Evolutionary conservation across 163 green algal species (phyloP).

Genomic region (Prototheca cutis): DNA sequence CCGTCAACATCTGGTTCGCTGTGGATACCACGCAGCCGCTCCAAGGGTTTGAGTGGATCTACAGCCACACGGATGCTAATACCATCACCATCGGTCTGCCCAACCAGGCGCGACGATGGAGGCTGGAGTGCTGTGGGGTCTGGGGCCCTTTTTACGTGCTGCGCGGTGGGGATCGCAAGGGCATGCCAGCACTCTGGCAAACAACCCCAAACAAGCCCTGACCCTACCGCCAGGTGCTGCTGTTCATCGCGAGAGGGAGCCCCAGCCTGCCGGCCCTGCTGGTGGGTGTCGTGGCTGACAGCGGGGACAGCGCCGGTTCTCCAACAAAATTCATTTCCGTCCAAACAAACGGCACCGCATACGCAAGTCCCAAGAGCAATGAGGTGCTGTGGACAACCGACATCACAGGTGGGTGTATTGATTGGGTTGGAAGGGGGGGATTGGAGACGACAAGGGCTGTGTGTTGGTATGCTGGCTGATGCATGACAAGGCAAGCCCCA

Average conservation of each 20-base stretch:
- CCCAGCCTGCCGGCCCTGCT: neutral
- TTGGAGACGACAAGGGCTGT: neutral
- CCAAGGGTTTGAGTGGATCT: neutral
- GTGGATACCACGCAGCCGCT: neutral
- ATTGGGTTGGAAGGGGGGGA: neutral
- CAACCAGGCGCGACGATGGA: neutral
- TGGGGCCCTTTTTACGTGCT: neutral
- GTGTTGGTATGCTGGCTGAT: neutral
- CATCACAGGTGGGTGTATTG: neutral
- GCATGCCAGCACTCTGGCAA: neutral
- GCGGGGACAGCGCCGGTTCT: neutral
- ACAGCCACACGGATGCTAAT: neutral
- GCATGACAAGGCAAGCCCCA: neutral
- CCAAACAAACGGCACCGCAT: neutral
- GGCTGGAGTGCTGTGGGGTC: neutral
- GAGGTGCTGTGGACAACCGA: neutral
- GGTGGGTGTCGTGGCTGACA: neutral
- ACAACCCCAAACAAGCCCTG: neutral
- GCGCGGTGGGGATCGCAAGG: neutral
- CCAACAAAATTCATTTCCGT: neutral
- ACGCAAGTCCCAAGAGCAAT: neutral
- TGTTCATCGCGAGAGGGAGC: neutral
- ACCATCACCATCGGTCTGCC: neutral
- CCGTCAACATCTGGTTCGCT: slow-evolving; percentile 1
- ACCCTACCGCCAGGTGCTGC: neutral